phyloP scores from a whole-genome alignment of 2,329 filamentous ascomycete genomes.

The Paecilomyces sp. region DNA sequence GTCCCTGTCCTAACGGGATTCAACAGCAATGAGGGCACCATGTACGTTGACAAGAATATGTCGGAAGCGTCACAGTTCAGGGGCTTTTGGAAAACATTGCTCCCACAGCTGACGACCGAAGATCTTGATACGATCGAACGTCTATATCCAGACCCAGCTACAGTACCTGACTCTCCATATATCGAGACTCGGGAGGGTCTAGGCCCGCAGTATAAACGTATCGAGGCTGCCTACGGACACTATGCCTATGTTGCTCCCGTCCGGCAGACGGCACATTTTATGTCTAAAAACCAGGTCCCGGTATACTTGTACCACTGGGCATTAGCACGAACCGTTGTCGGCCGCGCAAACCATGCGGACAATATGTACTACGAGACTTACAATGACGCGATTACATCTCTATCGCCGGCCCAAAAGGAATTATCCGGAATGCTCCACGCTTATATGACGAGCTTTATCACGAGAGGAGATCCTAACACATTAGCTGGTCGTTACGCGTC shows the following conservation, averaged over 20 bases:
- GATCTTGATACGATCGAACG: conserved; percentile 51
- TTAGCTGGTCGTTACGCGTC: conserved; percentile 17
- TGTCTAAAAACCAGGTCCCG: conserved; percentile 25
- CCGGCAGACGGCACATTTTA: conserved; percentile 38
- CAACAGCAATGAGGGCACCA: conserved; percentile 61
- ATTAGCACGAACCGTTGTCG: conserved; percentile 34
- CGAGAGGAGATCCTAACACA: conserved; percentile 39
- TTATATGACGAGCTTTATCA: conserved; percentile 45
- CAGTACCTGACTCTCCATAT: conserved; percentile 12
- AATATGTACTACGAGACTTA: conserved; percentile 44
- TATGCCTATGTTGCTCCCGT: conserved; percentile 46
- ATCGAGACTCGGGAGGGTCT: conserved; percentile 18
- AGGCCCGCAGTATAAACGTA: conserved; percentile 47
- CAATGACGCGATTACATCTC: conserved; percentile 23
- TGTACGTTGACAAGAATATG: conserved; percentile 52
- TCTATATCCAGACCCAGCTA: conserved; percentile 56
- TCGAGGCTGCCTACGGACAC: conserved; percentile 43
- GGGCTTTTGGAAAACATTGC: conserved; percentile 54
- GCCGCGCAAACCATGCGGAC: conserved; percentile 43
- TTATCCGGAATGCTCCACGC: conserved; percentile 39
- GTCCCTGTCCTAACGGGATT: conserved; percentile 63
- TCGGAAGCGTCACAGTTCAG: conserved; percentile 47
- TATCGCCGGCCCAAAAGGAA: conserved; percentile 36
- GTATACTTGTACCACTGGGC: conserved; percentile 52
- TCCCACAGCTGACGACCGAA: conserved; percentile 47